These are phyloP conservation scores for Vitis rupestris DNA, from an alignment of 164 flowering plant genomes.

Conservation along the genomic window DNA sequence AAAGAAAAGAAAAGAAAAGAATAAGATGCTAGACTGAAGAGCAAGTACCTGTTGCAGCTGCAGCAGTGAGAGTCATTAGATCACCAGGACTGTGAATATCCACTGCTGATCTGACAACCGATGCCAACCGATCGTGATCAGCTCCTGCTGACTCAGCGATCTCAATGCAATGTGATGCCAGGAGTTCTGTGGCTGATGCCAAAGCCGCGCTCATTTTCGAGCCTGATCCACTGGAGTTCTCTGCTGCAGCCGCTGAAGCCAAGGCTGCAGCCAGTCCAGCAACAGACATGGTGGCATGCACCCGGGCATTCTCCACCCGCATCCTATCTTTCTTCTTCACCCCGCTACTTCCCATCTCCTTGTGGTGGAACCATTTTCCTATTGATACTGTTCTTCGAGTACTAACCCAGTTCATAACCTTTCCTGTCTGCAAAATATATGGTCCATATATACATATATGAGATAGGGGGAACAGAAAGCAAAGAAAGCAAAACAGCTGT, in stretches of 20 bases:
- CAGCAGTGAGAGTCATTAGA: slow-evolving; percentile 87
- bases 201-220: slow-evolving; percentile 66
- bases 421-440: slow-evolving; percentile 32
- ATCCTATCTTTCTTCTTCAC: slow-evolving; percentile 72
- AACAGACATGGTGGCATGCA: slow-evolving; percentile 71
- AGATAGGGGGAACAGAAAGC: background rate
- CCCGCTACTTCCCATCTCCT: slow-evolving; percentile 31
- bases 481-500: background rate
- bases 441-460: background rate
- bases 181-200: slow-evolving; percentile 78
- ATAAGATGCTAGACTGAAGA: background rate
- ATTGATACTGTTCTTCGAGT: slow-evolving; percentile 33
- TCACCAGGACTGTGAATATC: slow-evolving; percentile 73
- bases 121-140: slow-evolving; percentile 58
- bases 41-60: slow-evolving; percentile 89
- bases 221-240: slow-evolving; percentile 29
- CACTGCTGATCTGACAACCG: slow-evolving; percentile 70
- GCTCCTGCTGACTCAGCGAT: slow-evolving; percentile 79
- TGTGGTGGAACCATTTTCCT: slow-evolving; percentile 79
- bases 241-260: slow-evolving; percentile 68
- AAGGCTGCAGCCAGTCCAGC: slow-evolving; percentile 86
- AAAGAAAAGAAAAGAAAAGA: too few species aligned
- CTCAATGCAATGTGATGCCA: slow-evolving; percentile 84
- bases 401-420: slow-evolving; percentile 19
- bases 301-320: slow-evolving; percentile 63